Evolutionary conservation across 805 yeast species (phyloP), one percentile per base, ranked within the genome.

Genomic region (Wickerhamomyces strasburgensis): DNA sequence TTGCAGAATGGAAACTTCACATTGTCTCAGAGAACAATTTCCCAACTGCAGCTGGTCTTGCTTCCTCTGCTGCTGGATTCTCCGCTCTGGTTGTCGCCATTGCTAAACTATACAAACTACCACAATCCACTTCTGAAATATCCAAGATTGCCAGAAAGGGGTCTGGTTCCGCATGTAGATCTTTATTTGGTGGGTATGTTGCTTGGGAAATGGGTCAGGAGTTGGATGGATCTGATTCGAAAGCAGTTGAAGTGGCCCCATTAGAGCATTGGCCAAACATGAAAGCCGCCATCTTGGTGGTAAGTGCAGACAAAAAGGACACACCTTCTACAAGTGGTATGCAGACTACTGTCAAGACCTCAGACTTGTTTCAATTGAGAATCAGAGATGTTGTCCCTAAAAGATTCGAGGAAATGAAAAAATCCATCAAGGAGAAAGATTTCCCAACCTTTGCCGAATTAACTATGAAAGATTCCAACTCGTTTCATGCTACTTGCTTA

Each of bases 21-120:
- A 84, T 93, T 49, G 95, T 86, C 11, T 80, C 94, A 19, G 95
- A 87, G 57, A 93, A 93, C 68, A 93, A 93, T 65, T 93, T 93
- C 72, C 99, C 99, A 35, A 93, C 99, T 18, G 98, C 98, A 23
- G 98, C 98, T 5, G 98, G 98, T 3, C 73, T 93, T 51, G 98
- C 98, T 0, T 87, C 96, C 1, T 84, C 95, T 5, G 98, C 98
- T 11, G 98, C 98, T 8, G 99, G 99, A 0, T 90, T 88, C 62
- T 96, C 98, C 25, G 98, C 98, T 8, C 71, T 93, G 43, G 95
- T 90, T 16, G 76, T 76, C 33, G 85, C 96, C n/a, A 77, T 93
- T 54, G 88, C 98, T 14, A 75, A 73, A 55, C 70, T 93, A 41
- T 93, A 82, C 65, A 62, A 84, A 60, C 76, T 93, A 42, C 95